Evolutionary conservation across 352 stramenopile species (phyloP), one percentile per base, ranked within the genome.

Genomic region (Phytophthora pinifolia): DNA sequence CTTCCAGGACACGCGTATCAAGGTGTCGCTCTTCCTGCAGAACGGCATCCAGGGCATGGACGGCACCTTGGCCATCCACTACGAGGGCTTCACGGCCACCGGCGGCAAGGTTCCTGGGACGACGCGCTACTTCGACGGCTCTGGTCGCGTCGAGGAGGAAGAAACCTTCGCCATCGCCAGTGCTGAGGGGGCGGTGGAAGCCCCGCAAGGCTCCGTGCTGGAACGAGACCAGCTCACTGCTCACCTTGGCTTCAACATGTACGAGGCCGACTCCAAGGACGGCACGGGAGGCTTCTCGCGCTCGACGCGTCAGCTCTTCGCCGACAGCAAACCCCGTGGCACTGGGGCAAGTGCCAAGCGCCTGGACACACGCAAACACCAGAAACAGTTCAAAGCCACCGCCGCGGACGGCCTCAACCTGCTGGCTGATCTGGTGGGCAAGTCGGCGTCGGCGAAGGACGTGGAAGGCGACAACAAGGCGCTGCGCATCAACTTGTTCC

Each of bases 11-110:
- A 82, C 83, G 8, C 87, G 89, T 47, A 94, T 97, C 62, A 96
- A 96, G 55, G 88, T 97, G 4, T 96, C 84, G 31, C 77, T 97
- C 41, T 96, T 97, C 55, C 59, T 97, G 31, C 87, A 97, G 60
- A 88, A 86, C 39, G 76, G 86, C 39, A 86, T 96, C 45, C 89
- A 97, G 44, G 68, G 74, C 9, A 79, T 76, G 54, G 86, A 97
- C 59, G 88, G 86, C 38, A 96, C 83, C 22, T 62, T 97, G 6
- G 60, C 73, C 9, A 75, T 97, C 32, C 76, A 88, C 46, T 70
- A 79, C 56, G 79, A 92, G 27, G 88, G 88, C 6, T 79, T 83
- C 45, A 86, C 88, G 9, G 76, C 82, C 2, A 75, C 70, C 0
- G 86, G 86, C 2, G 84, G 80, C 0, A 72, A 76, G 20, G 64